Evolutionary conservation across 2,329 filamentous ascomycete species (phyloP), one percentile per base, ranked within the genome.

Genomic region (Aspergillus sp.): DNA sequence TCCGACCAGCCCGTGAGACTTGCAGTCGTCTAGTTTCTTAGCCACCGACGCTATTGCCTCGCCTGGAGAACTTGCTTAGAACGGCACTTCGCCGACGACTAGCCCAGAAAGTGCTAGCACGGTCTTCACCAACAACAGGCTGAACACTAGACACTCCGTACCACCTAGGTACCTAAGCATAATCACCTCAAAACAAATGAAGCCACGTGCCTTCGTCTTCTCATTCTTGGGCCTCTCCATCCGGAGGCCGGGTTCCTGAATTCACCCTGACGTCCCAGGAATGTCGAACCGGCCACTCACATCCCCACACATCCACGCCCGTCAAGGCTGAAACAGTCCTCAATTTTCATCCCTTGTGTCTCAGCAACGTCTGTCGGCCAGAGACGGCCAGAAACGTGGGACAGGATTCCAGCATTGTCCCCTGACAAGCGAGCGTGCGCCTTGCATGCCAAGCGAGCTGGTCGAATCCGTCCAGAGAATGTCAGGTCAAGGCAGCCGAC

Each of bases 331-430:
- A 55, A 53, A 51, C 54, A 46, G 33, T 50, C 40, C 41, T 60
- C 56, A 59, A 42, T 62, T 52, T 51, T 20, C 44, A 51, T 47
- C 51, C 47, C 53, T 53, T 45, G 17, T 17, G 57, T 57, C 62
- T 59, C 59, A 61, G 50, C 50, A 40, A 11, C n/a, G 16, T 36
- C 20, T 22, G 22, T 22, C 13, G 35, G 35, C 35, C 35, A 38
- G 35, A 38, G 4, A 35, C 10, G n/a, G n/a, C 11, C n/a, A 35
- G n/a, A 38, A 38, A 38, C 14, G 35, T 38, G 35, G 35, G 16
- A n/a, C 35, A 38, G 35, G 35, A 38, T 16, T 38, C 6, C 35
- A 8, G 14, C 14, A 38, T 38, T 11, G 35, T 17, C 35, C 35
- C 35, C 16, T 38, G 35, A n/a, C 35, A 38, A 38, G 35, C 35